Evolutionary conservation across 2,329 filamentous ascomycete genomes (phyloP).

Genomic region (Fusarium foetens): DNA sequence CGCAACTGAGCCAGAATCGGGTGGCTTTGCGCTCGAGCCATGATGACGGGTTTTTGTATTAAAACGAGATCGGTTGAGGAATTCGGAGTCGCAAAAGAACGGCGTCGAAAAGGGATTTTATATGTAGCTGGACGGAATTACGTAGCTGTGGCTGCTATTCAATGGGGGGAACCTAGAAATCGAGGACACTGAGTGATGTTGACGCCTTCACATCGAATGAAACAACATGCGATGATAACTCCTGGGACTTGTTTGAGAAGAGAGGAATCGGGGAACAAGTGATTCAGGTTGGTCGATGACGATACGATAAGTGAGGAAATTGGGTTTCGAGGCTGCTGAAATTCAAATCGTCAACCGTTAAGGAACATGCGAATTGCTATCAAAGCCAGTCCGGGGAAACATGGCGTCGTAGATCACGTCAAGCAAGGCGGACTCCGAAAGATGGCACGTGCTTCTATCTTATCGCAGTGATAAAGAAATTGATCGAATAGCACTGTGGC

Average conservation of each 20-base stretch:
- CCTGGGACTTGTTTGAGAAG: not conserved
- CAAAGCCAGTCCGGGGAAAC: slow-evolving; percentile 32
- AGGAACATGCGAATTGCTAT: slow-evolving; percentile 32
- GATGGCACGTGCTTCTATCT: slow-evolving; percentile 40
- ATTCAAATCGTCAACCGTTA: slow-evolving; percentile 21
- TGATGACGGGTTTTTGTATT: slow-evolving; percentile 46
- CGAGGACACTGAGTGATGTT: slow-evolving; percentile 26
- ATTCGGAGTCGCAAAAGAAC: not conserved
- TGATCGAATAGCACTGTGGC: slow-evolving; percentile 1
- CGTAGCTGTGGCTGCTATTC: slow-evolving; percentile 20
- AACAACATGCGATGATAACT: slow-evolving; percentile 19
- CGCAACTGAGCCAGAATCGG: slow-evolving; percentile 67
- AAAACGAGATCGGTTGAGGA: not conserved
- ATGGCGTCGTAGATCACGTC: slow-evolving; percentile 42
- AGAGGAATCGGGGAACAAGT: slow-evolving; percentile 8
- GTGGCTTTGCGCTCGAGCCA: slow-evolving; percentile 64
- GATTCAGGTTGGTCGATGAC: not conserved
- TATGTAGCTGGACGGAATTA: slow-evolving; percentile 15
- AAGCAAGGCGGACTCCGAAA: slow-evolving; percentile 36
- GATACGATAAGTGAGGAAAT: slow-evolving; percentile 5
- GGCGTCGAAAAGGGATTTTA: not conserved
- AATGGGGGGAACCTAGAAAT: slow-evolving; percentile 9
- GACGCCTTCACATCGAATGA: slow-evolving; percentile 31
- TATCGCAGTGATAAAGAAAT: slow-evolving; percentile 40
- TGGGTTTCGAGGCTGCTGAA: slow-evolving; percentile 20